Evolutionary conservation across 345 rosid species (phyloP).

Genomic region (Rhizophora mangle): DNA sequence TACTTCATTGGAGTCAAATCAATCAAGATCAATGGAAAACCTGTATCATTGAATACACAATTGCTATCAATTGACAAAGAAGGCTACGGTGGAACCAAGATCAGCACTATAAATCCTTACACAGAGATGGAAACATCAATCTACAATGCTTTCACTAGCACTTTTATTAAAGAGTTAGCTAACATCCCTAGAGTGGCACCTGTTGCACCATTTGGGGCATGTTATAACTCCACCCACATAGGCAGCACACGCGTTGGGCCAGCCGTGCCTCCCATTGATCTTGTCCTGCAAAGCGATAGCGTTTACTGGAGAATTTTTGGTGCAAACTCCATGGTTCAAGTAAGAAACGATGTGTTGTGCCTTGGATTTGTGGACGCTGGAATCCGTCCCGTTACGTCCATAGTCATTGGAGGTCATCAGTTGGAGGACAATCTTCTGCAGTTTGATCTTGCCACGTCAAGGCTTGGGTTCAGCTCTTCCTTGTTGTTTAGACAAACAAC

Average conservation of each 20-base stretch:
- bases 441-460: not conserved
- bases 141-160: not conserved
- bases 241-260: not conserved
- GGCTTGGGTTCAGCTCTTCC: slow-evolving; percentile 2
- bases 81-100: not conserved
- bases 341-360: not conserved
- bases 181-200: not conserved
- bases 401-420: not conserved
- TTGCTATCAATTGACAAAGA: not conserved
- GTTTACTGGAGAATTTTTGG: slow-evolving; percentile 8
- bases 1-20: not conserved
- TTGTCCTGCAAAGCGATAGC: not conserved
- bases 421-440: slow-evolving; percentile 1
- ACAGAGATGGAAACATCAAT: not conserved
- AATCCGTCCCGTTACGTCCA: not conserved
- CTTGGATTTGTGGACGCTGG: slow-evolving; percentile 1
- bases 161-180: not conserved
- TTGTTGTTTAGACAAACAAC: not conserved
- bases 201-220: not conserved
- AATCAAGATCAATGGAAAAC: not conserved
- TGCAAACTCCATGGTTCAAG: slow-evolving; percentile 7
- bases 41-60: not conserved
- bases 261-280: slow-evolving; percentile 4
- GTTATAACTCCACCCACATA: not conserved
- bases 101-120: not conserved